A percentile compares a stretch with the other conserved stretches of the same genome.
Conservation (phyloP, 371 early-diverging fungal genomes). For the Chytridium lagenaria region DNA sequence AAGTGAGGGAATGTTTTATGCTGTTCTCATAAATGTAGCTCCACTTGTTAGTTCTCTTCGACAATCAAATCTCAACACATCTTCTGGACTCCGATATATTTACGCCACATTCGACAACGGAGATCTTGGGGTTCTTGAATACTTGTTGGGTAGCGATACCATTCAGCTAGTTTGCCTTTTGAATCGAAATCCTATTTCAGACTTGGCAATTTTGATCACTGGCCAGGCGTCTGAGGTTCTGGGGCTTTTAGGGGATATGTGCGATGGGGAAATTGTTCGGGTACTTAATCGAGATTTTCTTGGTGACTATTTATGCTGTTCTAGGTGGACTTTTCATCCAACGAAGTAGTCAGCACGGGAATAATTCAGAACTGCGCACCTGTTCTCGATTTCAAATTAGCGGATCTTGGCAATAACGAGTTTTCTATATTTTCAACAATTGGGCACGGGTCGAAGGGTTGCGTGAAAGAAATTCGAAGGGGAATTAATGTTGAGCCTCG, state of each 20-base stretch:
- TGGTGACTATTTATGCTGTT: not conserved
- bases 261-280: slow-evolving; percentile 38
- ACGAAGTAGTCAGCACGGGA: not conserved
- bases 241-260: slow-evolving; percentile 41
- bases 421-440: slow-evolving; percentile 25
- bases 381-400: slow-evolving; percentile 34
- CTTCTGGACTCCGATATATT: not conserved
- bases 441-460: slow-evolving; percentile 21
- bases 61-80: not conserved
- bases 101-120: slow-evolving; percentile 9
- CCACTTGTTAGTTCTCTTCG: slow-evolving; percentile 8
- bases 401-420: not conserved
- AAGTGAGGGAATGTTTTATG: no score
- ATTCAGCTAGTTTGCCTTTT: not conserved
- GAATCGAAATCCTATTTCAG: not conserved
- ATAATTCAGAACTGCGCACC: slow-evolving; percentile 33
- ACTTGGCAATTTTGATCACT: not conserved
- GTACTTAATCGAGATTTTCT: not conserved
- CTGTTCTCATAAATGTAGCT: not conserved
- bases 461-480: slow-evolving; percentile 24
- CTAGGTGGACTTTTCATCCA: slow-evolving; percentile 2
- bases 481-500: slow-evolving; percentile 29
- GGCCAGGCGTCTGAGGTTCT: not conserved
- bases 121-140: not conserved
- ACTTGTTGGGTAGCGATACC: not conserved